Percentiles rank a stretch among this genome's conserved stretches.
phyloP scores from a whole-genome alignment of 1,139 yeast species.

The Magnusiomyces suaveolens region DNA sequence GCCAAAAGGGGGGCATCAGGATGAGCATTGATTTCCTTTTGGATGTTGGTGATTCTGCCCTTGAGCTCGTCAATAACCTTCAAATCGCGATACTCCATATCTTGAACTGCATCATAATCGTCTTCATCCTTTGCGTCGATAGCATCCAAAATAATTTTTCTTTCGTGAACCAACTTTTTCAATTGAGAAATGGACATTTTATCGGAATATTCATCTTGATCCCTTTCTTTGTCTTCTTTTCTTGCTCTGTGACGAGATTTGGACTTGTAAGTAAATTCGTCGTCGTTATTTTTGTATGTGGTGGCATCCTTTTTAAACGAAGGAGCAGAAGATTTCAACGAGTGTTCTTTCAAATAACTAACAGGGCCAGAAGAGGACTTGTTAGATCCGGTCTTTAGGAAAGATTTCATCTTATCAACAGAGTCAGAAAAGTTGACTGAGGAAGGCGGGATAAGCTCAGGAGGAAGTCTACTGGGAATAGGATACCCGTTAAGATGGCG shows the following conservation, averaged over 20 bases:
- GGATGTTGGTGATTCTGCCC: conserved; percentile 47
- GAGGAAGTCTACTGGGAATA: conserved; percentile 54
- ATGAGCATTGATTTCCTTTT: conserved; percentile 37
- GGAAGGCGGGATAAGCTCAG: conserved; percentile 73
- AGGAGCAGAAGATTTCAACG: conserved; percentile 26
- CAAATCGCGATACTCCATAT: conserved; percentile 37
- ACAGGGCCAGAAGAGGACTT: conserved; percentile 16
- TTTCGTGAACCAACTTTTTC: conserved; percentile 57
- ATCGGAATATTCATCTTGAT: conserved; percentile 15
- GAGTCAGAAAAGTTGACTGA: conserved; percentile 45
- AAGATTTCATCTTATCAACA: conserved; percentile 43
- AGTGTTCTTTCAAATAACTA: conserved; percentile 22
- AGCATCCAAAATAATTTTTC: conserved; percentile 60
- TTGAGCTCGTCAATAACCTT: conserved; percentile 57
- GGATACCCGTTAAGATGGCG: conserved; percentile 68
- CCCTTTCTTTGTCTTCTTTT: conserved; percentile 32
- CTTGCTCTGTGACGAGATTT: conserved; percentile 53
- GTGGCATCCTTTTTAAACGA: conserved; percentile 42
- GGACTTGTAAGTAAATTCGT: conserved; percentile 59
- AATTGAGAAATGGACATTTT: conserved; percentile 38
- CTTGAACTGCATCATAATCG: conserved; percentile 38
- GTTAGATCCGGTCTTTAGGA: conserved; percentile 27
- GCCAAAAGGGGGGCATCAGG: conserved; percentile 28
- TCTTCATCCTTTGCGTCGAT: conserved; percentile 62
- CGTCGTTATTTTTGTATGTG: conserved; percentile 52